Conservation (phyloP, 768 basidiomycete genomes). For the Hericium erinaceus region DNA sequence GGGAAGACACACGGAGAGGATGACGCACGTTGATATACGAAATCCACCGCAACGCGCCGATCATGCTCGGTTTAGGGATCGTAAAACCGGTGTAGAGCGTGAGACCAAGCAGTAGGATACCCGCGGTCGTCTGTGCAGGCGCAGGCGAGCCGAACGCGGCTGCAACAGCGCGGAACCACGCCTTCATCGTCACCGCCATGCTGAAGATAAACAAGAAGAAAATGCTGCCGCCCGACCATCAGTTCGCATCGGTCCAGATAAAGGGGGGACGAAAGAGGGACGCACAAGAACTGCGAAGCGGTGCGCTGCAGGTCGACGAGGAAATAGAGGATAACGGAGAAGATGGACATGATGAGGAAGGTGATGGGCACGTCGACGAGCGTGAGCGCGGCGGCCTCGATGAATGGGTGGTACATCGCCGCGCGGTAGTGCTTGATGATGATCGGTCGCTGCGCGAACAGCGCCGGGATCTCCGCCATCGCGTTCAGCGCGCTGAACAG, state of each 20-base stretch:
- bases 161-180: conserved; percentile 63
- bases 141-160: conserved; percentile 51
- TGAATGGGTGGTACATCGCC: conserved; percentile 53
- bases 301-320: conserved; percentile 46
- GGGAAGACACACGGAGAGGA: background rate
- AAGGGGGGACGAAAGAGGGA: conserved; percentile 2
- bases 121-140: conserved; percentile 53
- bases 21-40: conserved; percentile 49
- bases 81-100: conserved; percentile 52
- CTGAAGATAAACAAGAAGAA: conserved; percentile 48
- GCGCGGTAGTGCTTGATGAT: conserved; percentile 46
- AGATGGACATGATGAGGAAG: conserved; percentile 35
- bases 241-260: conserved; percentile 1
- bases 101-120: conserved; percentile 40
- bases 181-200: conserved; percentile 59
- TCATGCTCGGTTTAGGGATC: conserved; percentile 55
- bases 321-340: conserved; percentile 50
- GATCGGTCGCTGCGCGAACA: conserved; percentile 52
- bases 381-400: conserved; percentile 47
- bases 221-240: conserved; percentile 28
- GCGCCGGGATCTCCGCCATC: conserved; percentile 54
- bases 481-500: conserved; percentile 49
- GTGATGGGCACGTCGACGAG: conserved; percentile 55
- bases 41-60: conserved; percentile 62
- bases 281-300: conserved; percentile 60